Evolutionary conservation across 805 yeast species (phyloP).

Genomic region (Lipomyces kockii): DNA sequence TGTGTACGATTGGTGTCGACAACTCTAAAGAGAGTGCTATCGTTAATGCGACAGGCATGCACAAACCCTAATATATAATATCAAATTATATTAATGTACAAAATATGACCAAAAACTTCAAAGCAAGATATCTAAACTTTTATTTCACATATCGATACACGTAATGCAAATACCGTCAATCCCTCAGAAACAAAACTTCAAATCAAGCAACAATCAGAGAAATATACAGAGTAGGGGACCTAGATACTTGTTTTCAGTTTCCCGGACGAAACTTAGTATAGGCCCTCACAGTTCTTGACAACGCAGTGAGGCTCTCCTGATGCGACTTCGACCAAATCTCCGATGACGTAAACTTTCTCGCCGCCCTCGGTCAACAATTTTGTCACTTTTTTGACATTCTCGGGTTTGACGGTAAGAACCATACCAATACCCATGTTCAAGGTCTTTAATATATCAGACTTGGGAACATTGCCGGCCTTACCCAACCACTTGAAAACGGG

Average conservation of each 20-base stretch:
- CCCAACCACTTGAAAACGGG: constrained; percentile 94
- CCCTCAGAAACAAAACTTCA: background rate
- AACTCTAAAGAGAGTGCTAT: no score
- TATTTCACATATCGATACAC: background rate
- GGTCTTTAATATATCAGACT: constrained; percentile 82
- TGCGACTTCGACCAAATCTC: constrained; percentile 52
- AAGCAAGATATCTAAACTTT: background rate
- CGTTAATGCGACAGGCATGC: no score
- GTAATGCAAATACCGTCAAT: background rate
- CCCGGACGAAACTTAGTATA: constrained; percentile 44
- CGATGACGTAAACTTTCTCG: constrained; percentile 76
- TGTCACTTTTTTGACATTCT: constrained; percentile 63
- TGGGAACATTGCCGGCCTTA: constrained; percentile 86
- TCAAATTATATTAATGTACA: background rate
- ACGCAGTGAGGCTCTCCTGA: constrained; percentile 54
- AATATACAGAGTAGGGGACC: background rate
- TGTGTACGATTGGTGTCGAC: no score
- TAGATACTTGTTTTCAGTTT: background rate
- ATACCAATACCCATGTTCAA: constrained; percentile 96
- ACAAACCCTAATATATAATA: no score
- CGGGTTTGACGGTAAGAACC: constrained; percentile 80
- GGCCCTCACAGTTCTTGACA: constrained; percentile 54
- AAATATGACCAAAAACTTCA: no score
- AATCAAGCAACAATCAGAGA: background rate
- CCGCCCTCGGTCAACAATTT: constrained; percentile 63